Evolutionary conservation across 352 stramenopile species (phyloP).

Genomic region (Globisporangium orthogonon): DNA sequence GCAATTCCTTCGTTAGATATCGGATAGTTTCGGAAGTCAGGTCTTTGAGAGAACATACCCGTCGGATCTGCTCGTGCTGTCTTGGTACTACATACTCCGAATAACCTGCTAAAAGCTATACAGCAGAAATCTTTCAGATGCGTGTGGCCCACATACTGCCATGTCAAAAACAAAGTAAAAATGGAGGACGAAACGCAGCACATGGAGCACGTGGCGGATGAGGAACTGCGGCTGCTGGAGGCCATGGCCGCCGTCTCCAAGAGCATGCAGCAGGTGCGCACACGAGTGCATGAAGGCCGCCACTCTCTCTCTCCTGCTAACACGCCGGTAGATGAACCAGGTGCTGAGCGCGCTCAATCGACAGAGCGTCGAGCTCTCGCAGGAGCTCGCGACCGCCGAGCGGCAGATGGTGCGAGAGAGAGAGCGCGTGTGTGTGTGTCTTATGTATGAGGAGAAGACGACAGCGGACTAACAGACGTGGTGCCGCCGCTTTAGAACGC

Average conservation of each 20-base stretch:
- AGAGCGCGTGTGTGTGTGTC: background rate
- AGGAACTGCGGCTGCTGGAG: slow-evolving; percentile 43
- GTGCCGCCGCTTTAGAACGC: slow-evolving; percentile 34
- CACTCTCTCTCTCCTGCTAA: too few species aligned
- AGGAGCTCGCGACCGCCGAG: slow-evolving; percentile 39
- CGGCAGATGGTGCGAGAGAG: slow-evolving; percentile 41
- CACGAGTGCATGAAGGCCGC: too few species aligned
- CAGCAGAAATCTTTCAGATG: too few species aligned
- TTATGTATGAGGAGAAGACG: too few species aligned
- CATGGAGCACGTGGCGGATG: slow-evolving; percentile 30
- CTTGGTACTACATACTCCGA: too few species aligned
- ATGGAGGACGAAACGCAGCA: slow-evolving; percentile 19
- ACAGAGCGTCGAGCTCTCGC: slow-evolving; percentile 38
- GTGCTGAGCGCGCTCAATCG: slow-evolving; percentile 39
- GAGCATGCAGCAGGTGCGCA: slow-evolving; percentile 32
- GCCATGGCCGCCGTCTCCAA: slow-evolving; percentile 29
- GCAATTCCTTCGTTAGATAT: too few species aligned
- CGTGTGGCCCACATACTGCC: too few species aligned
- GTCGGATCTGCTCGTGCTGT: too few species aligned
- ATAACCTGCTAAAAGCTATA: too few species aligned
- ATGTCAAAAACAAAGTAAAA: slow-evolving; percentile 6
- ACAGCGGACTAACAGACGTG: background rate
- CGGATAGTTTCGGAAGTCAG: background rate
- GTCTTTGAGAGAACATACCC: background rate
- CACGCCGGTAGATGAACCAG: slow-evolving; percentile 40